Base-by-base conservation (phyloP, 192 early-diverging fungal species). In the Backusella tuberculispora region DNA sequence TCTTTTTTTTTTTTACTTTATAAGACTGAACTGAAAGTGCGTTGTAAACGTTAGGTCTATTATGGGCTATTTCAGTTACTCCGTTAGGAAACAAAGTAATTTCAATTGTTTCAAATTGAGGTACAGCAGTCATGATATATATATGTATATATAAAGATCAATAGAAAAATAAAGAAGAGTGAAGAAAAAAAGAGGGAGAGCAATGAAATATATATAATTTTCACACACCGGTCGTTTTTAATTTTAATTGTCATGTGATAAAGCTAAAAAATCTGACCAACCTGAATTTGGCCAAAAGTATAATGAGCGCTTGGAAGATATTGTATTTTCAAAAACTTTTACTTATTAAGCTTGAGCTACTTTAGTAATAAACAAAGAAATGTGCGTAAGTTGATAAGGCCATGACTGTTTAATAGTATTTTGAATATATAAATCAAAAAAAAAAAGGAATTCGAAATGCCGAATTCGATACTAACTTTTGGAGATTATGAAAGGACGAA, bases 1-100 rank as follows among this genome's bases (percentile, higher is more conserved):
- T 19, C 19, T 60, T 42, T 19, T 66, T 6, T 42, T 4, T 34
- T 24, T 44, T 48, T 75, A 80, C 83, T 46, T 81, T 75, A 68
- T 90, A 91, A 3, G 84, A 83, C 56, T 84, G 84, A 24, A 83
- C 80, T 26, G 83, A 80, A 70, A 92, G 81, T 10, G 91, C 82
- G 76, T 92, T 92, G 74, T 85, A 86, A 6, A 75, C 76, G 68
- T 85, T 73, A 29, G 91, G 91, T 17, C 90, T 84, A 77, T 90
- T 91, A 67, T 89, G 89, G 10, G 85, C 71, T 72, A 92, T 87
- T 19, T 88, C 83, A 46, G 86, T 82, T 15, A 92, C 89, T 38
- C 91, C 90, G 24, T 80, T 79, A 15, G 77, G 48, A 17, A 72
- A 80, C 0, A 86, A 12, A 37, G 63, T 77, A 66, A 88, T 82